Evolutionary conservation across 768 basidiomycete genomes (phyloP).

Genomic region (Austroboletus festivus): DNA sequence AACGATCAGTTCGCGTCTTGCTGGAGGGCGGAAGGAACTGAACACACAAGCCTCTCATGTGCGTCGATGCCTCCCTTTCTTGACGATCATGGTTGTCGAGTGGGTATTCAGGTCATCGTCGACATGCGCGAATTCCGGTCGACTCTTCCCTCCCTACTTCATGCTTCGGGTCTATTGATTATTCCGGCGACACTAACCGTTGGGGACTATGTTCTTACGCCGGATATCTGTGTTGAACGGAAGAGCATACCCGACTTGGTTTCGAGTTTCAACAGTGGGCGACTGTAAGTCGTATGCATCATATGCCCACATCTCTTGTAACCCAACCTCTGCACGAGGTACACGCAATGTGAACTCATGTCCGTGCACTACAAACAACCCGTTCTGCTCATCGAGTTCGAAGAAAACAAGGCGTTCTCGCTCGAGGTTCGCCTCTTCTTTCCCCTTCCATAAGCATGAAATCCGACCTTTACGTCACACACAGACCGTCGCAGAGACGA

Average conservation of each 20-base stretch:
- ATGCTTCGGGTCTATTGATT: slow-evolving; percentile 74
- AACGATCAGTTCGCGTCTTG: slow-evolving; percentile 80
- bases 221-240: slow-evolving; percentile 93
- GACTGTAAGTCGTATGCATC: slow-evolving; percentile 63
- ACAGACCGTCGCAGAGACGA: slow-evolving; percentile 57
- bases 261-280: slow-evolving; percentile 90
- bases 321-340: slow-evolving; percentile 45
- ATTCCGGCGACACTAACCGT: slow-evolving; percentile 92
- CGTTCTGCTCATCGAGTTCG: slow-evolving; percentile 92
- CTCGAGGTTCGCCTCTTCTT: slow-evolving; percentile 59
- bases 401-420: slow-evolving; percentile 93
- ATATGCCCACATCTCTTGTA: not conserved
- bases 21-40: slow-evolving; percentile 75
- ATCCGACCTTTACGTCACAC: not conserved
- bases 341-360: slow-evolving; percentile 97
- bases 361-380: slow-evolving; percentile 94
- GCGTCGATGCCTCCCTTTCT: not conserved
- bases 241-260: slow-evolving; percentile 93
- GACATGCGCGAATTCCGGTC: slow-evolving; percentile 98
- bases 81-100: not conserved
- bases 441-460: not conserved
- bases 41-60: slow-evolving; percentile 66
- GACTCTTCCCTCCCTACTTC: slow-evolving; percentile 83
- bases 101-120: slow-evolving; percentile 72
- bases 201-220: slow-evolving; percentile 94